A percentile compares a stretch with the other conserved stretches of the same genome.
Conservation (phyloP, 306 rosid species). For the Cucurbita pepo region DNA sequence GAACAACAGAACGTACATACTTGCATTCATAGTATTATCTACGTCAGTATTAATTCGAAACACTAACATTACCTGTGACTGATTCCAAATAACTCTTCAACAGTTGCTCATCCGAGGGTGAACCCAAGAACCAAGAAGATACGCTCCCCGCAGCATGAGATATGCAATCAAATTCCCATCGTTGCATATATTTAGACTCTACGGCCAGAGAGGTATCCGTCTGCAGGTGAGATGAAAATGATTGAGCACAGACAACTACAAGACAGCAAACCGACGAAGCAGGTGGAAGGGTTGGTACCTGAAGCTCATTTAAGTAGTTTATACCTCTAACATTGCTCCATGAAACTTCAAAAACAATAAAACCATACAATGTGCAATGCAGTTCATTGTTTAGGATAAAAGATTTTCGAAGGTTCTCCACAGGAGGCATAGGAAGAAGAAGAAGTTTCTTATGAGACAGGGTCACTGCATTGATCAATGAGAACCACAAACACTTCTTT, state of each 20-base stretch:
- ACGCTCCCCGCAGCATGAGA: conserved; percentile 67
- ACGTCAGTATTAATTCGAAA: background rate
- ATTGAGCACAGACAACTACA: conserved; percentile 5
- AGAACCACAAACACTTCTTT: conserved; percentile 41
- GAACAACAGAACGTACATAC: background rate
- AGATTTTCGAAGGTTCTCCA: conserved; percentile 48
- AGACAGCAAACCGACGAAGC: conserved; percentile 6
- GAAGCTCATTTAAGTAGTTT: conserved; percentile 87
- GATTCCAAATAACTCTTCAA: conserved; percentile 59
- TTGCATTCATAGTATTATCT: background rate
- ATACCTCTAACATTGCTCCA: conserved; percentile 84
- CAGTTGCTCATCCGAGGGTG: conserved; percentile 35
- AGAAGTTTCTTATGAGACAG: conserved; percentile 55
- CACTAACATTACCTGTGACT: conserved; percentile 33
- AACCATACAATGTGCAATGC: conserved; percentile 70
- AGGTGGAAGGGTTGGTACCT: conserved; percentile 29
- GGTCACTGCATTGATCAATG: conserved; percentile 42
- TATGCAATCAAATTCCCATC: conserved; percentile 95
- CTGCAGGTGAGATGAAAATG: conserved; percentile 29
- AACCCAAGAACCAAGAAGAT: conserved; percentile 79
- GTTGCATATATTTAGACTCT: conserved; percentile 66
- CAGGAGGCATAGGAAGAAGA: conserved; percentile 80
- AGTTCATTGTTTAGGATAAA: conserved; percentile 53
- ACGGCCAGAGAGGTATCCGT: conserved; percentile 76
- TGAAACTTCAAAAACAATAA: conserved; percentile 73